Conservation (phyloP, 2,329 filamentous ascomycete genomes). For the Fusarium dlaminii region DNA sequence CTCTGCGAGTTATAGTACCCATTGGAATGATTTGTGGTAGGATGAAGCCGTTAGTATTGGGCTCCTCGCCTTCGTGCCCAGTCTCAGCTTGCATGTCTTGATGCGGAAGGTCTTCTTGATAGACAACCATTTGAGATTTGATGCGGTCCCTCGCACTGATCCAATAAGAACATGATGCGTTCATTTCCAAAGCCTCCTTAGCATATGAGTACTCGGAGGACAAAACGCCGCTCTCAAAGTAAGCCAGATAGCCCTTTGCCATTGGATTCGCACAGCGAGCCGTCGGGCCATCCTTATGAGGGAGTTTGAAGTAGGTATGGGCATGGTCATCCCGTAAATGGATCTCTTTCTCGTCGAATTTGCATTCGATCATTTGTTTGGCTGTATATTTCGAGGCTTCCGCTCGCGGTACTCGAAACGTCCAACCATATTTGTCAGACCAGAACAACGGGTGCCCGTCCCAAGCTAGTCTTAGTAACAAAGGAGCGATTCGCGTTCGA, state of each 20-base stretch:
- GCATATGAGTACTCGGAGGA: slow-evolving; percentile 90
- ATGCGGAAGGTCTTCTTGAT: slow-evolving; percentile 68
- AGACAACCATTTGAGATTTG: slow-evolving; percentile 94
- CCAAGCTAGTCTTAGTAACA: slow-evolving; percentile 87
- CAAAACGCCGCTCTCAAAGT: slow-evolving; percentile 89
- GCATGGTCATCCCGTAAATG: slow-evolving; percentile 71
- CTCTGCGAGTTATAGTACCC: slow-evolving; percentile 94
- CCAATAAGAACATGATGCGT: slow-evolving; percentile 98
- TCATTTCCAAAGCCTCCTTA: slow-evolving; percentile 97
- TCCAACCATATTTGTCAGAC: slow-evolving; percentile 95
- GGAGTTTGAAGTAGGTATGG: slow-evolving; percentile 87
- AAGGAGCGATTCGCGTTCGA: slow-evolving; percentile 84
- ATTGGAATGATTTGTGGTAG: slow-evolving; percentile 96
- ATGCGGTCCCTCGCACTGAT: slow-evolving; percentile 95
- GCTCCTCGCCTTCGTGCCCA: slow-evolving; percentile 10
- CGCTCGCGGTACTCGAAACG: slow-evolving; percentile 76
- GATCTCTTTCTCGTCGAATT: slow-evolving; percentile 79
- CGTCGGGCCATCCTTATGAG: slow-evolving; percentile 92
- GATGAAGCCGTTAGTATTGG: slow-evolving; percentile 73
- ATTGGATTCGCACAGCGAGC: slow-evolving; percentile 87
- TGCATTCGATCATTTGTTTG: slow-evolving; percentile 77
- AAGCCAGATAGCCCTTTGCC: slow-evolving; percentile 88
- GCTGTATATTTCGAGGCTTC: slow-evolving; percentile 72
- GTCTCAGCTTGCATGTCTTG: background rate
- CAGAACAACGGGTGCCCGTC: slow-evolving; percentile 89